Base-by-base conservation (phyloP, 441 rosid genomes). In the Raphanus hybrid region DNA sequence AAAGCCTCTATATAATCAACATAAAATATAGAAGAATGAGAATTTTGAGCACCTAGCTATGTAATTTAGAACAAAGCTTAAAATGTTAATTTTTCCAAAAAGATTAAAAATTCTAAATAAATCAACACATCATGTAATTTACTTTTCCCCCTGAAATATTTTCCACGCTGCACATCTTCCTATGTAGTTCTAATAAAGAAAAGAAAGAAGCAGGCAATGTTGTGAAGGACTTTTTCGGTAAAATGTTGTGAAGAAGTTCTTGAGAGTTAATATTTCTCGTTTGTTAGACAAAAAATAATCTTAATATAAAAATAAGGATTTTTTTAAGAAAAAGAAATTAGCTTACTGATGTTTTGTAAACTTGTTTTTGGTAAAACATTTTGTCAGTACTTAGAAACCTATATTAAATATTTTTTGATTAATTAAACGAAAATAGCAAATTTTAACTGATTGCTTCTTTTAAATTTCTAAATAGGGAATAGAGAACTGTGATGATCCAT, bases 391-490 rank as follows among this genome's bases (percentile, higher is more conserved):
- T 54, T 15, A 54, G 59, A 54, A 54, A 54, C 59, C 59, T 7
- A 54, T 54, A 52, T 52, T 54, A 16, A 54, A 54, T 54, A 52
- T 15, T 6, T 3, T 15, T 54, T 54, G 26, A 54, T 54, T 54
- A 54, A 54, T 54, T 1, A 15, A 15, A 54, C 4, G 23, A 23
- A 54, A 52, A 52, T 52, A 52, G 20, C 58, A 52, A 54, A 6
- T 2, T 54, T 2, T 54, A 50, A 54, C 59, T 54, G 59, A 15
- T 54, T 54, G 26, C 10, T 54, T 54, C 23, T 16, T 54, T 0
- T 54, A 15, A 54, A 15, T 54, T 50, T 54, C 59, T 54, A 54
- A 54, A 23, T 8, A 54, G 59, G 59, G 59, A 50, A 65, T 41
- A 55, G 60, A 70, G 9, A 14, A 7, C 10, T 54, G 57, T 67